Conservation (phyloP, 148 eudicot genomes). For the Rhododendron mucronatum region DNA sequence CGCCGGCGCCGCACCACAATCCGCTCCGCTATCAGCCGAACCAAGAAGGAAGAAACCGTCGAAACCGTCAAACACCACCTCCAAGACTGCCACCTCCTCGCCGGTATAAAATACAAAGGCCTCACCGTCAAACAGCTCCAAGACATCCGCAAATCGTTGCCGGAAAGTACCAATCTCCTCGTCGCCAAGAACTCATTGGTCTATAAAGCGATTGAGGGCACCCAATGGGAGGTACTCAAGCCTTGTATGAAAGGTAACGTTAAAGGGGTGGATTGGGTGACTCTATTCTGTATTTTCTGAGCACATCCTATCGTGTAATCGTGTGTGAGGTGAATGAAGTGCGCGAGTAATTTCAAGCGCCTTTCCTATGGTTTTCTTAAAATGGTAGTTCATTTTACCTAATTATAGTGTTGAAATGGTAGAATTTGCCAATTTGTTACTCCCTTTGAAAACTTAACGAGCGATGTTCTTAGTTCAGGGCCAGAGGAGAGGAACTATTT, state of each 20-base stretch:
- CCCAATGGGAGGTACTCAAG: constrained; percentile 69
- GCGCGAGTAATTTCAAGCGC: not conserved
- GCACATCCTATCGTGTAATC: not conserved
- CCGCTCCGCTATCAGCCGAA: constrained; percentile 67
- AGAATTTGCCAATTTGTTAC: not conserved
- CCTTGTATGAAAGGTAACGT: constrained; percentile 71
- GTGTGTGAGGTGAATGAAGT: not conserved
- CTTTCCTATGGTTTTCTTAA: not conserved
- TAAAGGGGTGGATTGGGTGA: not conserved
- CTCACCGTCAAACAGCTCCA: constrained; percentile 77
- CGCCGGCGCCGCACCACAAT: constrained; percentile 20
- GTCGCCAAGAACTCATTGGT: constrained; percentile 91
- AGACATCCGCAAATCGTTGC: constrained; percentile 58
- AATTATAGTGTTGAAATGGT: not conserved
- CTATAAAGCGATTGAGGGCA: constrained; percentile 68
- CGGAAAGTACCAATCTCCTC: constrained; percentile 51
- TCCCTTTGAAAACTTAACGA: not conserved
- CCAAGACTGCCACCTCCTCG: constrained; percentile 65
- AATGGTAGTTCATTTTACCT: not conserved
- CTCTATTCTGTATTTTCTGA: not conserved
- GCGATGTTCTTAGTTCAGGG: not conserved
- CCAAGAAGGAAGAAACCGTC: constrained; percentile 78
- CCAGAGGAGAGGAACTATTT: too few species aligned
- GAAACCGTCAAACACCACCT: constrained; percentile 65
- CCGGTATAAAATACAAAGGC: constrained; percentile 83